Percentiles rank a stretch among this genome's conserved stretches.
Evolutionary conservation across 164 flowering plant species (phyloP).

Genomic region (Sedum album): DNA sequence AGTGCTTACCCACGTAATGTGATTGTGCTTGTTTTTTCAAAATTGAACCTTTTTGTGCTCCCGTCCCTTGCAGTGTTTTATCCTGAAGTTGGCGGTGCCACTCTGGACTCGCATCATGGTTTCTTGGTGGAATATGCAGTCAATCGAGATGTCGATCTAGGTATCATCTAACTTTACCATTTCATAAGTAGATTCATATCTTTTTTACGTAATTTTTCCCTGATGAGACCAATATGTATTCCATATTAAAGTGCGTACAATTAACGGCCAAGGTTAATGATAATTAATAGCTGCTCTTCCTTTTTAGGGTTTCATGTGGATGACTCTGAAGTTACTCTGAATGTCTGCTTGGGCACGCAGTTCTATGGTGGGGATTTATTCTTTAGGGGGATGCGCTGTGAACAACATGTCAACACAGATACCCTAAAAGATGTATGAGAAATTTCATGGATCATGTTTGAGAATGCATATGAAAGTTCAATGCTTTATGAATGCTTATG

Average conservation of each 20-base stretch:
- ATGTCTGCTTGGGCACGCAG: slow-evolving; percentile 86
- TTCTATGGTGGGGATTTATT: slow-evolving; percentile 88
- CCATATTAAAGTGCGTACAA: not conserved
- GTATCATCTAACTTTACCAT: slow-evolving; percentile 30
- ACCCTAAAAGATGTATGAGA: slow-evolving; percentile 58
- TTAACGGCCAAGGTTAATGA: not conserved
- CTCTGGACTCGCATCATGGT: slow-evolving; percentile 94
- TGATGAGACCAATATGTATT: not conserved
- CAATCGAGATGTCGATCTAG: slow-evolving; percentile 75
- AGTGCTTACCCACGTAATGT: not conserved
- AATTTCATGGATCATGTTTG: slow-evolving; percentile 1
- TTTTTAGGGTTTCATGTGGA: slow-evolving; percentile 92
- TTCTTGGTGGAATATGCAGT: slow-evolving; percentile 94
- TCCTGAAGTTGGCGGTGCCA: slow-evolving; percentile 84
- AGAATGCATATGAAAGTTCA: not conserved
- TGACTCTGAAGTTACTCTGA: slow-evolving; percentile 95
- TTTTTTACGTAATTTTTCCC: not conserved
- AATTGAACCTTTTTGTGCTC: not conserved
- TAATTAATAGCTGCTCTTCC: slow-evolving; percentile 8
- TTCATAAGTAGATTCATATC: not conserved
- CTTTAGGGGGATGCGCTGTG: slow-evolving; percentile 89
- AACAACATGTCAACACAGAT: slow-evolving; percentile 79
- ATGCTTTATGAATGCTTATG: not conserved
- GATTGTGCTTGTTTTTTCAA: not conserved
- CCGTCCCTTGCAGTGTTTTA: slow-evolving; percentile 61